A percentile compares a stretch with the other conserved stretches of the same genome.
phyloP scores from a whole-genome alignment of 805 yeast species.

The Lipomyces spencermartinsiae region DNA sequence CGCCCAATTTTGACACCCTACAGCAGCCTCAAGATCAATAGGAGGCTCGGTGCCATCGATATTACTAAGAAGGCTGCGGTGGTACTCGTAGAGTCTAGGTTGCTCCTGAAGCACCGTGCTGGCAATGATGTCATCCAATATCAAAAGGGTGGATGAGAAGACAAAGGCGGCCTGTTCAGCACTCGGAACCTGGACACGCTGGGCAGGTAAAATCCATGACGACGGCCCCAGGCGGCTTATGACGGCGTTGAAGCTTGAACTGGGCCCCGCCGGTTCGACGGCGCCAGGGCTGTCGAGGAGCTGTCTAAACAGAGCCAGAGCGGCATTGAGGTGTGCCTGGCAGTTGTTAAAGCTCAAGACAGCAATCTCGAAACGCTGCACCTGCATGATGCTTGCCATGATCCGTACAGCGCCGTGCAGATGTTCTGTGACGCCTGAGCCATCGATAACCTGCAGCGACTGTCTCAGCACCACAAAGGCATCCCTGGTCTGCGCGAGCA shows the following conservation, averaged over 20 bases:
- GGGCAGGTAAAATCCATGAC: background rate
- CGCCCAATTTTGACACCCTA: slow-evolving; percentile 1
- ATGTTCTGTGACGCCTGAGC: background rate
- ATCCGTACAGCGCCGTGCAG: background rate
- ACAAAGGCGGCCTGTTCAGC: background rate
- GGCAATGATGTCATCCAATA: background rate
- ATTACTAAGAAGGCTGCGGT: background rate
- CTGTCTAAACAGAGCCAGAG: background rate
- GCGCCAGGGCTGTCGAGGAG: background rate
- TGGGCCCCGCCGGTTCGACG: background rate
- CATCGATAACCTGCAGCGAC: background rate
- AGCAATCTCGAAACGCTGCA: background rate
- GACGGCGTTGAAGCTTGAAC: background rate
- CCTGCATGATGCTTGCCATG: background rate
- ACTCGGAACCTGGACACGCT: background rate
- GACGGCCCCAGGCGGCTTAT: background rate
- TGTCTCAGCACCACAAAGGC: background rate
- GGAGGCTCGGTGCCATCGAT: background rate
- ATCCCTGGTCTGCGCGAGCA: background rate
- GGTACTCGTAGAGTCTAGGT: background rate
- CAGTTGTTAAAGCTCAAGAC: background rate
- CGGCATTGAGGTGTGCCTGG: background rate
- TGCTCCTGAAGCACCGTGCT: background rate
- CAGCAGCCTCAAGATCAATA: background rate
- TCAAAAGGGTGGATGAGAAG: background rate